A percentile compares a stretch with the other conserved stretches of the same genome.
These are phyloP conservation scores for Eucalyptus marginata DNA, from an alignment of 345 rosid genomes.

Conservation along the genomic window DNA sequence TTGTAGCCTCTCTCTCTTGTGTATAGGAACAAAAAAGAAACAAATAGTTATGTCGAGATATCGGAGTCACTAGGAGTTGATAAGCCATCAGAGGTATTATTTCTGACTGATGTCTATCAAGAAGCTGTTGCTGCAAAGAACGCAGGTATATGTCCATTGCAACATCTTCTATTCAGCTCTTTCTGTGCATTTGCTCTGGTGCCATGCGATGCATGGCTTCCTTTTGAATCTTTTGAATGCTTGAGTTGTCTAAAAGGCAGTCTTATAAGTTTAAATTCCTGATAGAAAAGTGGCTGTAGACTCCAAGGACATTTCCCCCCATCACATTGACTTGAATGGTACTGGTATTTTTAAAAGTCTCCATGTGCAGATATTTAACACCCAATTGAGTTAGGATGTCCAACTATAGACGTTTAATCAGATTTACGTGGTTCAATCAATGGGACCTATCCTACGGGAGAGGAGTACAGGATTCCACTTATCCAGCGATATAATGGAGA, in stretches of 20 bases:
- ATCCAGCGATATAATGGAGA: background rate
- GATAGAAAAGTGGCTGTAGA: background rate
- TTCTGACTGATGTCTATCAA: conserved; percentile 74
- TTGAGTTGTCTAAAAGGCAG: background rate
- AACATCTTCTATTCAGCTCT: background rate
- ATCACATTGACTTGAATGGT: background rate
- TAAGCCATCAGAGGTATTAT: conserved; percentile 66
- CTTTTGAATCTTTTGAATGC: background rate
- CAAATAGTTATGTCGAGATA: conserved; percentile 65
- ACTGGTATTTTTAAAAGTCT: background rate
- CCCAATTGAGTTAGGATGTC: background rate
- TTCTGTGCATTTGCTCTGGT: background rate
- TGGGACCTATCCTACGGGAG: background rate
- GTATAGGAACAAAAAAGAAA: conserved; percentile 74
- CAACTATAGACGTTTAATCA: background rate
- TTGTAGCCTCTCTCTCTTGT: background rate
- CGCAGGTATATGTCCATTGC: conserved; percentile 37
- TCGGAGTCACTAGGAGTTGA: conserved; percentile 69
- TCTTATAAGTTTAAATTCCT: background rate
- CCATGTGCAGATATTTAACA: background rate
- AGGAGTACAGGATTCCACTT: background rate
- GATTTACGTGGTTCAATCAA: background rate
- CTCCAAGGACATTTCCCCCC: background rate
- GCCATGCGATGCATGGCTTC: background rate
- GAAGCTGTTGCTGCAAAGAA: conserved; percentile 87